Evolutionary conservation across 768 basidiomycete genomes (phyloP).

Genomic region (Tylopilus intermedius): DNA sequence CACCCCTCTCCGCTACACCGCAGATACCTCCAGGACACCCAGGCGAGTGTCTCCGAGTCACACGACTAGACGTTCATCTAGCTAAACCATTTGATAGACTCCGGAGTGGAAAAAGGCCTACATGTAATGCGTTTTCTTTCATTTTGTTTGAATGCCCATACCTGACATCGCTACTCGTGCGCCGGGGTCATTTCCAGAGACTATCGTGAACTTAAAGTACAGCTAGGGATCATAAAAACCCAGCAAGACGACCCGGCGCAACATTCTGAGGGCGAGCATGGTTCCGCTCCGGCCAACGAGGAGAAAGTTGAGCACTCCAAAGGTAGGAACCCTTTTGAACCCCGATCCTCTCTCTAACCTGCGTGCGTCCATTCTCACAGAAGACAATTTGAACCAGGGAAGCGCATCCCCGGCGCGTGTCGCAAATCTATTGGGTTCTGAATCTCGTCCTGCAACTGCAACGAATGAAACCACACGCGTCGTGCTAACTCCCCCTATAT

Average conservation of each 20-base stretch:
- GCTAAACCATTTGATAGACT: conserved; percentile 38
- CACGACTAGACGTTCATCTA: not conserved
- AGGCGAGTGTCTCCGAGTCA: conserved; percentile 37
- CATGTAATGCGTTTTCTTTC: conserved; percentile 19
- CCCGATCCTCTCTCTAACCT: not conserved
- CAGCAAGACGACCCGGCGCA: no score
- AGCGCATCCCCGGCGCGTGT: not conserved
- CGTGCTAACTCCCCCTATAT: not conserved
- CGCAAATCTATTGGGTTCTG: not conserved
- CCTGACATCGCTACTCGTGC: not conserved
- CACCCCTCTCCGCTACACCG: not conserved
- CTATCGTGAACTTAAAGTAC: not conserved
- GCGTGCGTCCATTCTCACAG: not conserved
- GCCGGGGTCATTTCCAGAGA: not conserved
- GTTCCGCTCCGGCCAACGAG: no score
- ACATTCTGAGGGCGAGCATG: no score
- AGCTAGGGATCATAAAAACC: no score
- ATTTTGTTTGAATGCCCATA: no score
- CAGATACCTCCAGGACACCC: conserved; percentile 66
- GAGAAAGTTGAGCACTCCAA: not conserved
- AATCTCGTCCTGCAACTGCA: not conserved
- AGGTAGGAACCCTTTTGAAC: conserved; percentile 5
- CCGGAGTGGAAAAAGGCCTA: conserved; percentile 52
- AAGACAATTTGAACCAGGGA: not conserved
- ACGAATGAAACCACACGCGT: not conserved